phyloP scores from a whole-genome alignment of 2,329 filamentous ascomycete species.

The Thyridium curvatum region DNA sequence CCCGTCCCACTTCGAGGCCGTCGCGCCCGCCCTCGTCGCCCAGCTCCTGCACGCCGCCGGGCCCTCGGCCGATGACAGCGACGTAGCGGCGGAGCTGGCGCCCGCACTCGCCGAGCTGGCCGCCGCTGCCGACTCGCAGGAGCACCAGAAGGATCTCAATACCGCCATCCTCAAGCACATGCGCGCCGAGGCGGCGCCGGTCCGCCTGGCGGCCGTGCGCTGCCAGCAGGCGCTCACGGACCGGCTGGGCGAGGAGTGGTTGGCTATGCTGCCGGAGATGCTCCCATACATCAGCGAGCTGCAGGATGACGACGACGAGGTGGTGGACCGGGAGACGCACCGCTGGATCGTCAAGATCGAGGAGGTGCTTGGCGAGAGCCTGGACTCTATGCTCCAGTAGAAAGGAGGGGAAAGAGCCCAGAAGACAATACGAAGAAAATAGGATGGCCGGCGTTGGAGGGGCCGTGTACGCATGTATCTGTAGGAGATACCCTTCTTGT shows the following conservation, averaged over 20 bases:
- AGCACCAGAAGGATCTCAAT: constrained; percentile 90
- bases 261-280: constrained; percentile 88
- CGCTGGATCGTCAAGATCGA: constrained; percentile 90
- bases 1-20: constrained; percentile 73
- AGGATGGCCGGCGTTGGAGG: no score
- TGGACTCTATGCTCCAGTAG: constrained; percentile 88
- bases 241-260: constrained; percentile 85
- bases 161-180: constrained; percentile 69
- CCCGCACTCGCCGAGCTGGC: constrained; percentile 77
- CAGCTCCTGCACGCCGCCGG: constrained; percentile 53
- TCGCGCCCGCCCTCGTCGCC: constrained; percentile 62
- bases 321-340: constrained; percentile 82
- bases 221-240: constrained; percentile 76
- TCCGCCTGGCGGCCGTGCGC: constrained; percentile 76
- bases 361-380: constrained; percentile 77
- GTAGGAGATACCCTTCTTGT: no score
- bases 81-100: constrained; percentile 50
- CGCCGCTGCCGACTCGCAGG: constrained; percentile 71
- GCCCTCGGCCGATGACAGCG: constrained; percentile 20
- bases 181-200: constrained; percentile 62
- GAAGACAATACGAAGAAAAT: constrained; percentile 3
- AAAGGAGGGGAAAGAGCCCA: constrained; percentile 20
- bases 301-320: constrained; percentile 93
- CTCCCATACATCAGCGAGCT: constrained; percentile 91
- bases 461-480: no score